Evolutionary conservation across 2,329 filamentous ascomycete species (phyloP), one percentile per base, ranked within the genome.

Genomic region (Colletotrichum sp.): DNA sequence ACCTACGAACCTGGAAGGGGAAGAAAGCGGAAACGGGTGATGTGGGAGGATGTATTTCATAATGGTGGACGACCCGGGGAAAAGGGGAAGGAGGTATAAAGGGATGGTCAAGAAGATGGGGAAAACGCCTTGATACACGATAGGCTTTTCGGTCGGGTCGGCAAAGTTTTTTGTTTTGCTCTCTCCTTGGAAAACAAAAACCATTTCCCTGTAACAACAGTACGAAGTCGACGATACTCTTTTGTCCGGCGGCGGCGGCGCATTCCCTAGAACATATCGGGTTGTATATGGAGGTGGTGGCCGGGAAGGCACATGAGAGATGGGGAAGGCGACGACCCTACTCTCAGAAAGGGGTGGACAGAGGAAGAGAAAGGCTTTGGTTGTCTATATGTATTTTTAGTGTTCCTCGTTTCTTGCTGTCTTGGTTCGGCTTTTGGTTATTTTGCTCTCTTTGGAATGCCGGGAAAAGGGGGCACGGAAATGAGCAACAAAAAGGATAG

Each of bases 331-430:
- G 36, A n/a, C 29, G 25, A 61, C 59, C 30, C 15, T 34, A 5
- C 59, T 25, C 30, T 25, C 30, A 52, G n/a, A 52, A 52, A 25
- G 44, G 44, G 11, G 44, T 1, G 44, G 44, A 49, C n/a, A 49
- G 44, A 52, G 32, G 66, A 61, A 19, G 52, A 59, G 39, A 4
- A n/a, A 6, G 39, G 39, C 55, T 57, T 11, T 52, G 62, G 27
- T 25, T 69, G 65, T 77, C n/a, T 64, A 73, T 73, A 74, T 78
- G 77, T 78, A 77, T 32, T 75, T 70, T 44, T 77, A 77, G 59
- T 77, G 49, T 65, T 25, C 13, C 19, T 44, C 36, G 6, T 27
- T 8, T 49, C 27, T 30, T 66, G 25, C 16, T 66, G 44, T 67
- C 25, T 25, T 72, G 39, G 27, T 69, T 32, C 39, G 64, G 72